Percentiles rank a stretch among this genome's conserved stretches.
phyloP scores from a whole-genome alignment of 1,284 basidiomycete genomes.

The Bjerkandera adusta region DNA sequence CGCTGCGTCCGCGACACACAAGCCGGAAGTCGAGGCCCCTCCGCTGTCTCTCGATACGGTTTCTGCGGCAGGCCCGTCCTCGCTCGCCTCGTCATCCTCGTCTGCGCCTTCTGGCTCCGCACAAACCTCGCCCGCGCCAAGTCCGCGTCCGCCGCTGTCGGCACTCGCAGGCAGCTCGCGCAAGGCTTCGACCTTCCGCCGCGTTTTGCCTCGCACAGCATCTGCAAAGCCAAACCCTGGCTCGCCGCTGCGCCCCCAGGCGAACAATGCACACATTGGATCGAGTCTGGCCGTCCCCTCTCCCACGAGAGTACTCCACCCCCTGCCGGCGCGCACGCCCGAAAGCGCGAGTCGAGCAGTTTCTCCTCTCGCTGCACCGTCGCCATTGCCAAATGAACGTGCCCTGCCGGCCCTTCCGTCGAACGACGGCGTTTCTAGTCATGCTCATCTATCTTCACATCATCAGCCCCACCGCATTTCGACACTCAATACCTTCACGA shows the following conservation, averaged over 20 bases:
- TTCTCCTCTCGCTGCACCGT: constrained; percentile 21
- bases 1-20: constrained; percentile 13
- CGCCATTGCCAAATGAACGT: constrained; percentile 20
- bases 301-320: constrained; percentile 22
- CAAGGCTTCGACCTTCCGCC: constrained; percentile 59
- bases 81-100: constrained; percentile 14
- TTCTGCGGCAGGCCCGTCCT: neutral
- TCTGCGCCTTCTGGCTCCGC: constrained; percentile 23
- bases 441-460: neutral
- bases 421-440: neutral
- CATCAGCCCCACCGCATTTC: no score
- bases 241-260: constrained; percentile 40
- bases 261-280: constrained; percentile 24
- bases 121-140: constrained; percentile 13
- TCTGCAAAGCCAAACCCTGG: constrained; percentile 33
- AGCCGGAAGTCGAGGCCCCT: constrained; percentile 13
- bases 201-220: constrained; percentile 44
- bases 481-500: no score
- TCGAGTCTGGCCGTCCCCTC: constrained; percentile 16
- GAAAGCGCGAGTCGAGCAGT: constrained; percentile 21
- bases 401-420: constrained; percentile 24
- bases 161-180: constrained; percentile 29
- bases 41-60: neutral
- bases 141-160: constrained; percentile 17
- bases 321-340: constrained; percentile 10